Percentiles rank a stretch among this genome's conserved stretches.
Conservation (phyloP, 768 basidiomycete species). For the Mycena polygramma region DNA sequence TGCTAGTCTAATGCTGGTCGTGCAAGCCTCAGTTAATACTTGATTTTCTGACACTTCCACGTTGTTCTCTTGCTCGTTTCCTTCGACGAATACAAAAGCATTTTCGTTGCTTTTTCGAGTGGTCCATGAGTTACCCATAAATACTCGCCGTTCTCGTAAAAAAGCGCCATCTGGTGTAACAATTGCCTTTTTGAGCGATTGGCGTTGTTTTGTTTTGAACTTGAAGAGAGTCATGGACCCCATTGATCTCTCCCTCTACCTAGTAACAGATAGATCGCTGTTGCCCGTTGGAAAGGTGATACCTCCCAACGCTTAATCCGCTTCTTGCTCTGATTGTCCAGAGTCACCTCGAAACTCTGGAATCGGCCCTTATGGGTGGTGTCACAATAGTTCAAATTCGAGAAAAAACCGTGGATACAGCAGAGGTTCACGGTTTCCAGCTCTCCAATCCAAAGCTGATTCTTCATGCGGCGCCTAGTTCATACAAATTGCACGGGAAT, state of each 20-base stretch:
- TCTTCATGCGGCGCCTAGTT: slow-evolving; percentile 62
- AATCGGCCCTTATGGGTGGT: slow-evolving; percentile 89
- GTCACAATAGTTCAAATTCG: slow-evolving; percentile 92
- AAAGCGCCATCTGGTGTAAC: neutral
- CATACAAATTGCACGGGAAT: slow-evolving; percentile 75
- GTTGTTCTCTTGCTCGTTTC: slow-evolving; percentile 19
- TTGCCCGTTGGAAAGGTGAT: slow-evolving; percentile 82
- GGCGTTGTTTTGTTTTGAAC: slow-evolving; percentile 21
- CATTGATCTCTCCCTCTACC: slow-evolving; percentile 82
- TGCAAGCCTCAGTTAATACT: slow-evolving; percentile 13
- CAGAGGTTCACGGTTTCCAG: slow-evolving; percentile 68
- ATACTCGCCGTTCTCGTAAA: slow-evolving; percentile 13
- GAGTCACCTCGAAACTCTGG: slow-evolving; percentile 80
- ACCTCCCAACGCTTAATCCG: slow-evolving; percentile 19
- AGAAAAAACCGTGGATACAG: slow-evolving; percentile 87
- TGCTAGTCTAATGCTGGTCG: slow-evolving; percentile 6
- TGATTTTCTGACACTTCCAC: slow-evolving; percentile 17
- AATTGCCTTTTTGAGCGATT: slow-evolving; percentile 22
- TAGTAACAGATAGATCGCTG: slow-evolving; percentile 87
- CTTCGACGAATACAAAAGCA: slow-evolving; percentile 24
- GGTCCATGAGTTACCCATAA: slow-evolving; percentile 18
- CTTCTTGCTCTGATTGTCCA: slow-evolving; percentile 43
- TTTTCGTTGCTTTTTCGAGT: slow-evolving; percentile 14
- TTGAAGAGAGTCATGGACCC: slow-evolving; percentile 26
- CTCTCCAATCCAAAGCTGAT: neutral